Evolutionary conservation across 1,284 basidiomycete species (phyloP).

Genomic region (Agaricales sp.): DNA sequence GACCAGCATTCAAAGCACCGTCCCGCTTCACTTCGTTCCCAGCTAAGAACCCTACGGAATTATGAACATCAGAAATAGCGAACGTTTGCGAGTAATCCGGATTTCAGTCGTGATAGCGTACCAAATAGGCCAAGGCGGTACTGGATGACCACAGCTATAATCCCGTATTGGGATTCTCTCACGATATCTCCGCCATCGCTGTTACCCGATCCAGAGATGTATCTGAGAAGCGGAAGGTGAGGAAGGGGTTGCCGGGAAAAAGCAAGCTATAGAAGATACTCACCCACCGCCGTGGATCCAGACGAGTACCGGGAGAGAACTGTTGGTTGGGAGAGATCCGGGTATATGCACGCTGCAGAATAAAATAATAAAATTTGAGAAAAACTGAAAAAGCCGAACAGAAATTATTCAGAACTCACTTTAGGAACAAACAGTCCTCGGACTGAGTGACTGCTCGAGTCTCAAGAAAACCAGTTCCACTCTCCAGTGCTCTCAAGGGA

Average conservation of each 20-base stretch:
- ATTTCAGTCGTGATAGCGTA: constrained; percentile 1
- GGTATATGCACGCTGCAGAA: constrained; percentile 19
- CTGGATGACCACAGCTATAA: too few species aligned
- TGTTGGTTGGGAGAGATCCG: background rate
- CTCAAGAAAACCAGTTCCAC: background rate
- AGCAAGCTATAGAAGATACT: constrained; percentile 4
- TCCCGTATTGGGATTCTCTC: too few species aligned
- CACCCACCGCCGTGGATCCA: constrained; percentile 31
- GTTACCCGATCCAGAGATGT: constrained; percentile 13
- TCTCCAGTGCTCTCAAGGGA: constrained; percentile 13
- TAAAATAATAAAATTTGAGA: too few species aligned
- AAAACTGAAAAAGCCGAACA: too few species aligned
- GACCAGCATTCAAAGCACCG: constrained; percentile 13
- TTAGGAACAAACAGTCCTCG: constrained; percentile 33
- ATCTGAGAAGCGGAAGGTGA: constrained; percentile 8
- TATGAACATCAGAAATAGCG: too few species aligned
- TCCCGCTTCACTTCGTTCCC: constrained; percentile 10
- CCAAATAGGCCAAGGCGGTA: too few species aligned
- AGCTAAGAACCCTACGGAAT: constrained; percentile 11
- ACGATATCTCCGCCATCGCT: constrained; percentile 14
- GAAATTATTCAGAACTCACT: constrained; percentile 17
- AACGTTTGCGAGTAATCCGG: too few species aligned
- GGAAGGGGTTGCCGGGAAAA: constrained; percentile 7
- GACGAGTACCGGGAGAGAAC: constrained; percentile 25
- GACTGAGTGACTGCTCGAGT: too few species aligned